Evolutionary conservation across 2,329 filamentous ascomycete genomes (phyloP).

Genomic region (Cordyceps militaris): DNA sequence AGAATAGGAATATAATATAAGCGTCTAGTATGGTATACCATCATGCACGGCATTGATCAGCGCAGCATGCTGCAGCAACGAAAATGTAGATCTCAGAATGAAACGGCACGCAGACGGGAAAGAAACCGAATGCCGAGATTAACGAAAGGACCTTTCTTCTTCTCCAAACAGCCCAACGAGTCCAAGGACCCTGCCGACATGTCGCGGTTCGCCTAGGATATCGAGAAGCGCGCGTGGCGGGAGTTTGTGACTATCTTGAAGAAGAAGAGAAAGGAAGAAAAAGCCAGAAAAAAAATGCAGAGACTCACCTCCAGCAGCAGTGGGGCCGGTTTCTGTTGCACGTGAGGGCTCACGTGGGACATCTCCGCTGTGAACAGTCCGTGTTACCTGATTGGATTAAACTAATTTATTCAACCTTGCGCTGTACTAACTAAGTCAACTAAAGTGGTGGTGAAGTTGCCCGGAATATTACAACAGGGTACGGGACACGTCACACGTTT

Average conservation of each 20-base stretch:
- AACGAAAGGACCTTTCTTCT: slow-evolving; percentile 47
- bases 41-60: background rate
- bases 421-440: too few species aligned
- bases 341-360: slow-evolving; percentile 19
- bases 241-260: slow-evolving; percentile 46
- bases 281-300: slow-evolving; percentile 15
- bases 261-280: slow-evolving; percentile 30
- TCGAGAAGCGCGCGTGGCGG: slow-evolving; percentile 27
- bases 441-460: too few species aligned
- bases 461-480: too few species aligned
- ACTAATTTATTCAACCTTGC: too few species aligned
- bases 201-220: slow-evolving; percentile 22
- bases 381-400: too few species aligned
- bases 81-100: slow-evolving; percentile 53
- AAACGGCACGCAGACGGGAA: slow-evolving; percentile 46
- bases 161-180: slow-evolving; percentile 36
- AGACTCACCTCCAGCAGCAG: background rate
- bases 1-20: too few species aligned
- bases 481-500: too few species aligned
- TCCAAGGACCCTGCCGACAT: slow-evolving; percentile 29
- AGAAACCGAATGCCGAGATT: slow-evolving; percentile 44
- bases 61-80: background rate
- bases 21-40: background rate
- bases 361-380: too few species aligned
- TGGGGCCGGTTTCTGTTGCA: background rate